Base-by-base conservation (phyloP, 2,329 filamentous ascomycete species). In the Penicillium hesseltinei region DNA sequence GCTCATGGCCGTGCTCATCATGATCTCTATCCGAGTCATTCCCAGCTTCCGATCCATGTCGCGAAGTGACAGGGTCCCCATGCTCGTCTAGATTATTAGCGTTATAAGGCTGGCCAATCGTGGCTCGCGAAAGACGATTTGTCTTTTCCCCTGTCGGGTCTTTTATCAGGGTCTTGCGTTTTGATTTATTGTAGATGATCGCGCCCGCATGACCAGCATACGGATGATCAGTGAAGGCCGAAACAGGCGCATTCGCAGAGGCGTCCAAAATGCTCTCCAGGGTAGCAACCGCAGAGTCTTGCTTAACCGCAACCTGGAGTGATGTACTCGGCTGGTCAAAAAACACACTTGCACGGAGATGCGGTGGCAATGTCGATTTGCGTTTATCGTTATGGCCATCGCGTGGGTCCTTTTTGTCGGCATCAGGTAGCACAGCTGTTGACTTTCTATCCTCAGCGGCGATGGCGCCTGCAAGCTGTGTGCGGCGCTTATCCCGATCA, bases 211-310 rank as follows among this genome's bases (percentile, higher is more conserved):
- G 85, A 5, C 92, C 92, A 29, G 88, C 89, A 69, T 90, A 92
- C 0, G 88, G 85, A 72, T 97, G 92, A 68, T 97, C 91, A 0
- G 90, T 96, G 67, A 97, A 97, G 27, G 92, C 93, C 63, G 82
- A 91, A 31, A 96, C 92, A 1, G 94, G 94, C 0, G 94, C 93
- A 58, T 83, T 84, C 3, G 91, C 90, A 3, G 93, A 94, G 8
- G 93, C 94, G 70, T 96, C 89, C 17, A 99, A 82, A 52, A 99
- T 95, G 71, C 87, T 92, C 64, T 99, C 92, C 8, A 99, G 82
- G 0, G 93, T 96, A 42, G 85, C 88, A 70, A 92, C 90, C 11
- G 93, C 92, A 27, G 94, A 97, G 19, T 90, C 88, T 57, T 90
- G 87, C 72, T 84, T 82, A 42, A 86, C 74, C 39, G 84, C 75